These are phyloP conservation scores for Pelargonium nanum DNA, from an alignment of 345 rosid species.

Conservation along the genomic window DNA sequence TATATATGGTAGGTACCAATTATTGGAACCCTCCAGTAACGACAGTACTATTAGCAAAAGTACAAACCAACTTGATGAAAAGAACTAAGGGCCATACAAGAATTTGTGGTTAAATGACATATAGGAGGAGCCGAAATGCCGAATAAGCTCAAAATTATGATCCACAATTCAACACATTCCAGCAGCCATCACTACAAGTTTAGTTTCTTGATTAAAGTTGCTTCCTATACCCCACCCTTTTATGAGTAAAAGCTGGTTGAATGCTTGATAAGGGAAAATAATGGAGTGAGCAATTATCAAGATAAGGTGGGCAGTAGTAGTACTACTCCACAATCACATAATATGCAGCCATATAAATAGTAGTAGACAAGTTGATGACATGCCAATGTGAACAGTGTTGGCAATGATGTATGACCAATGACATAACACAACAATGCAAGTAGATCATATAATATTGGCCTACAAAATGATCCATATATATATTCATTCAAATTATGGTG, in stretches of 20 bases:
- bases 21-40: no score
- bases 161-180: constrained; percentile 5
- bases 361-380: constrained; percentile 9
- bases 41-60: no score
- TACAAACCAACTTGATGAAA: no score
- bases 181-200: background rate
- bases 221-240: constrained; percentile 1
- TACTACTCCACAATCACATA: constrained; percentile 9
- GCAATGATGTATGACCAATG: constrained; percentile 10
- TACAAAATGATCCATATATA: constrained; percentile 5
- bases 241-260: constrained; percentile 4
- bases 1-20: no score
- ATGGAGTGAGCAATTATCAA: constrained; percentile 6
- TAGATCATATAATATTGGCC: constrained; percentile 5
- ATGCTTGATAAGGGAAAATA: background rate
- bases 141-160: no score
- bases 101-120: no score
- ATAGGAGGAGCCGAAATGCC: no score
- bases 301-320: constrained; percentile 7
- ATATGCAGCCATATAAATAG: constrained; percentile 3
- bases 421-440: constrained; percentile 15
- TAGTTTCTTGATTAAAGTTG: constrained; percentile 9
- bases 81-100: no score
- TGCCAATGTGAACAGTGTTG: constrained; percentile 10
- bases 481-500: no score